These are phyloP conservation scores for Naegleria gruberi DNA, from an alignment of 208 protist genomes.

Conservation along the genomic window DNA sequence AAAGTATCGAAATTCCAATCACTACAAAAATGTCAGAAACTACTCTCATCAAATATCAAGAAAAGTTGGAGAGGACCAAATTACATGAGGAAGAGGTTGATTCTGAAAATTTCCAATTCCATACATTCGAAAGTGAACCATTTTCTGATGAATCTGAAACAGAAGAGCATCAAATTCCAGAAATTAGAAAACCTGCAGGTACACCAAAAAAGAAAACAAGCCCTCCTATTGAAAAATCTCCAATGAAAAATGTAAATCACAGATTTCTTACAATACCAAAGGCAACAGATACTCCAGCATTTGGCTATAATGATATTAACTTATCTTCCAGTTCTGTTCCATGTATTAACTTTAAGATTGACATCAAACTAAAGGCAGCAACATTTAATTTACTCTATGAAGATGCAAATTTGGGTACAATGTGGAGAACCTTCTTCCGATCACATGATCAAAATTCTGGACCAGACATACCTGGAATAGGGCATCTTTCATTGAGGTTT, in stretches of 20 bases:
- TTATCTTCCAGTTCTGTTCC: too few species aligned
- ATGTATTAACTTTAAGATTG: not conserved
- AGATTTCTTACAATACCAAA: not conserved
- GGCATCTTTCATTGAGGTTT: not conserved
- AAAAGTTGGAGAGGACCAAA: not conserved
- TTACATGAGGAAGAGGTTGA: not conserved
- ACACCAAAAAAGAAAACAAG: not conserved
- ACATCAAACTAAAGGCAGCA: not conserved
- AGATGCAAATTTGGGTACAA: not conserved
- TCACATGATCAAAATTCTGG: not conserved
- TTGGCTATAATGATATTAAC: not conserved
- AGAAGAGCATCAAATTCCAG: not conserved
- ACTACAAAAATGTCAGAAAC: not conserved
- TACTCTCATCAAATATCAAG: not conserved
- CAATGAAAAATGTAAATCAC: not conserved
- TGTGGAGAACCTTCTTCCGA: not conserved
- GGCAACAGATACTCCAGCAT: not conserved
- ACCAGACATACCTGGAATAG: not conserved
- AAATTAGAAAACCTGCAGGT: too few species aligned
- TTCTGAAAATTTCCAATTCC: not conserved
- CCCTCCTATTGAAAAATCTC: not conserved
- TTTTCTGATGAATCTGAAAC: not conserved
- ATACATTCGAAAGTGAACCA: not conserved
- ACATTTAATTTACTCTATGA: slow-evolving; percentile 9
- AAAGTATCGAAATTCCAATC: not conserved